Percentiles rank a stretch among this genome's conserved stretches.
phyloP scores from a whole-genome alignment of 176 grass and related monocot genomes.

The Cenchrus americanus region DNA sequence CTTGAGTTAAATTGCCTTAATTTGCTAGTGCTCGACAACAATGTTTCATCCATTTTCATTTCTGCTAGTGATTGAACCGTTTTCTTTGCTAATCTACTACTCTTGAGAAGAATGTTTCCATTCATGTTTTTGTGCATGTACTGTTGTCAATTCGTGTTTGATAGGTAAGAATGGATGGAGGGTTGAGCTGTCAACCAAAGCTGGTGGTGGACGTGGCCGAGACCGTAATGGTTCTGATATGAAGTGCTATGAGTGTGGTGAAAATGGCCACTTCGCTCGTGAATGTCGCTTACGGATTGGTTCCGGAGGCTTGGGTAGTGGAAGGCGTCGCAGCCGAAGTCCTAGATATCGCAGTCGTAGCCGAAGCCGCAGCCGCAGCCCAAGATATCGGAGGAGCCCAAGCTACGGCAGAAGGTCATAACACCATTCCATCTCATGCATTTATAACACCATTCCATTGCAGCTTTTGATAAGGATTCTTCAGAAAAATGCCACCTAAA shows the following conservation, averaged over 20 bases:
- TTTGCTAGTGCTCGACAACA: not conserved
- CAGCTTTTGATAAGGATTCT: not conserved
- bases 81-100: too few relatives aligned
- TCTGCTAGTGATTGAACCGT: not conserved
- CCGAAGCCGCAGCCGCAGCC: conserved; percentile 58
- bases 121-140: conserved; percentile 17
- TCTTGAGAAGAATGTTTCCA: not conserved
- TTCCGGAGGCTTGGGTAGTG: conserved; percentile 68
- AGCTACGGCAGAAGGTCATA: conserved; percentile 81
- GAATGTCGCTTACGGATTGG: conserved; percentile 78
- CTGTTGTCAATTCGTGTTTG: conserved; percentile 19
- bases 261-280: conserved; percentile 86
- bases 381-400: conserved; percentile 80
- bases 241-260: conserved; percentile 94
- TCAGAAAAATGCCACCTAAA: not conserved
- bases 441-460: not conserved
- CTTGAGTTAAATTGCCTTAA: not conserved
- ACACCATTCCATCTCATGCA: not conserved
- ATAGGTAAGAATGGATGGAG: conserved; percentile 93
- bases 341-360: conserved; percentile 58
- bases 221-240: conserved; percentile 67
- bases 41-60: conserved; percentile 1
- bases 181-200: conserved; percentile 82
- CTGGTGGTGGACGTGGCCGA: conserved; percentile 61
- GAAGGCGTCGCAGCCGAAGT: conserved; percentile 64